Percentiles rank a stretch among this genome's conserved stretches.
Conservation (phyloP, 176 grass and related monocot genomes). For the Stipa capillata region DNA sequence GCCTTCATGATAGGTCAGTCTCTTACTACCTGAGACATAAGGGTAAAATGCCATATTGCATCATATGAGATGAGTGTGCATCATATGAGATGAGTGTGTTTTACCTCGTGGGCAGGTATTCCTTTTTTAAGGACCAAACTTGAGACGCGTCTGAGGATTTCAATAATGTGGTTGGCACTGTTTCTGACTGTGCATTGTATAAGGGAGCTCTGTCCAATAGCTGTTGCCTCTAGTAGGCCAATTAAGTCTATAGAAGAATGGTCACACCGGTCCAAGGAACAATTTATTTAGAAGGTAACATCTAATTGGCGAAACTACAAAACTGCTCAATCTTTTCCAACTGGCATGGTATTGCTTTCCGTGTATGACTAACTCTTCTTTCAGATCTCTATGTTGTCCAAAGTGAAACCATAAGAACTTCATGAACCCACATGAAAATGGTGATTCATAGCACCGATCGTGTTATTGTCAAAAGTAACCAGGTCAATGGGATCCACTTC, state of each 20-base stretch:
- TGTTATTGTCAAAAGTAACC: too few species aligned
- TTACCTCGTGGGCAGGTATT: conserved; percentile 32
- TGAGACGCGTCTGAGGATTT: conserved; percentile 56
- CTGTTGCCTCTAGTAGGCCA: conserved; percentile 52
- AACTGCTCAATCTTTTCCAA: neutral
- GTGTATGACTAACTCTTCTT: too few species aligned
- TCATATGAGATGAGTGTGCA: neutral
- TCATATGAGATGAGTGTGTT: neutral
- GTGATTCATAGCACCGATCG: too few species aligned
- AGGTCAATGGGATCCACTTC: too few species aligned
- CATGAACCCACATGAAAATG: too few species aligned
- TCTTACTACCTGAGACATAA: neutral
- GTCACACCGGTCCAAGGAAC: conserved; percentile 32
- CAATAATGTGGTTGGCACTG: conserved; percentile 63
- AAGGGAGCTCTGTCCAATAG: conserved; percentile 87
- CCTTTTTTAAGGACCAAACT: conserved; percentile 59
- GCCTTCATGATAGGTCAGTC: conserved; percentile 55
- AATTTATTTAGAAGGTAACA: conserved; percentile 60
- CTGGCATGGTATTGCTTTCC: neutral
- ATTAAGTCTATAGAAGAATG: conserved; percentile 33
- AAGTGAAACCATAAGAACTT: too few species aligned
- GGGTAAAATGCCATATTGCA: neutral
- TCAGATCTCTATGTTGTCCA: too few species aligned
- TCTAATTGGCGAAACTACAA: neutral
- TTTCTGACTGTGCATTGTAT: conserved; percentile 46